Conservation (phyloP, 495 filamentous ascomycete genomes). For the Evernia prunastri region DNA sequence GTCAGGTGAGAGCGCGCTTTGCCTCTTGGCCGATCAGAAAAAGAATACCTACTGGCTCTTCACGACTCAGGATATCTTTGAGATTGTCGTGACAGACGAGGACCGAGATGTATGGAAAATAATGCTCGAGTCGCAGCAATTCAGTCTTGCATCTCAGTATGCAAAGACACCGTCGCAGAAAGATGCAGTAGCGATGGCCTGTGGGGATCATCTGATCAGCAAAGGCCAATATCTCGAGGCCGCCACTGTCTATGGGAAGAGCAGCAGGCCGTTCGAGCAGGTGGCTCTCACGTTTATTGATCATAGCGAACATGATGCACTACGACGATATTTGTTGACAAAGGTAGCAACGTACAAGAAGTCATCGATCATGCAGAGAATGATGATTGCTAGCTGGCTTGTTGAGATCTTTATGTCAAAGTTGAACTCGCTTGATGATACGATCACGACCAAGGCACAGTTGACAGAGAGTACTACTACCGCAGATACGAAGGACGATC, state of each 20-base stretch:
- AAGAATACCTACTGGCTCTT: conserved; percentile 98
- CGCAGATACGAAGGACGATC: conserved; percentile 64
- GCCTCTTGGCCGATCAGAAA: conserved; percentile 76
- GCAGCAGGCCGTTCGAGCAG: conserved; percentile 93
- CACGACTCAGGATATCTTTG: conserved; percentile 81
- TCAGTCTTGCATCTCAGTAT: conserved; percentile 78
- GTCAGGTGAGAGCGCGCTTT: conserved; percentile 66
- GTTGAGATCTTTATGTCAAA: conserved; percentile 97
- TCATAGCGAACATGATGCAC: conserved; percentile 78
- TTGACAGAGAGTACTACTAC: conserved; percentile 63
- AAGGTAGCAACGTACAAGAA: conserved; percentile 81
- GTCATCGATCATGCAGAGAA: conserved; percentile 78
- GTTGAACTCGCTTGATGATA: conserved; percentile 88
- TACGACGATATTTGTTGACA: conserved; percentile 81
- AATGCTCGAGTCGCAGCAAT: conserved; percentile 75
- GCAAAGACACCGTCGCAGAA: conserved; percentile 66
- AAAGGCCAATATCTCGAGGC: conserved; percentile 79
- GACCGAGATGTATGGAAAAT: conserved; percentile 92
- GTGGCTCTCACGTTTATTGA: conserved; percentile 89
- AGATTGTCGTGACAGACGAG: conserved; percentile 84
- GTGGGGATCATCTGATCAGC: conserved; percentile 75
- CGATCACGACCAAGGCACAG: conserved; percentile 83
- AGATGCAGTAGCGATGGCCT: conserved; percentile 82
- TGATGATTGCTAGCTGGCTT: conserved; percentile 93
- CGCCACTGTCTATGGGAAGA: conserved; percentile 84